Conservation (phyloP, 768 basidiomycete genomes). For the Cubamyces lactineus region DNA sequence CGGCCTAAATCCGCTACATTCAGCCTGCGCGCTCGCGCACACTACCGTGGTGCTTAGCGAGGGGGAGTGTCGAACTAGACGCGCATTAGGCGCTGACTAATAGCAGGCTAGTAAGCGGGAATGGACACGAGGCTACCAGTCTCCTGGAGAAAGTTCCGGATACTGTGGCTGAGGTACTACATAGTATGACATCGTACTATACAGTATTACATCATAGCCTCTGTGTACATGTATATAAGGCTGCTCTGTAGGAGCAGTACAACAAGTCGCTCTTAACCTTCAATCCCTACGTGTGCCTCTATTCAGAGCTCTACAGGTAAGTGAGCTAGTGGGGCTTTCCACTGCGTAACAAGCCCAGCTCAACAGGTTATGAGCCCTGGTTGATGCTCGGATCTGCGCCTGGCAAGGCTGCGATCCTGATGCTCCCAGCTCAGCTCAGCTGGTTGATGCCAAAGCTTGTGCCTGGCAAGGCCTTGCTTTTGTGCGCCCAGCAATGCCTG, state of each 20-base stretch:
- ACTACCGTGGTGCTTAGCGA: too few species aligned
- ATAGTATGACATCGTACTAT: not conserved
- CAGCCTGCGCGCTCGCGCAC: too few species aligned
- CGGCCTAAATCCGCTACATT: too few species aligned
- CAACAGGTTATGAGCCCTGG: slow-evolving; percentile 3
- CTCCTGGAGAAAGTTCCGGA: not conserved
- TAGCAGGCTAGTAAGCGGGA: not conserved
- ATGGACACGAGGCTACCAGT: not conserved
- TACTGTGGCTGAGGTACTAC: not conserved
- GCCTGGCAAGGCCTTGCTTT: not conserved
- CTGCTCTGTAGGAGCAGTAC: not conserved
- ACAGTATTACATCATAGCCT: slow-evolving; percentile 1
- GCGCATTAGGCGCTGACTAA: not conserved
- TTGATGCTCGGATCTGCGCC: slow-evolving; percentile 2
- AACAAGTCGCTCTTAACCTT: slow-evolving; percentile 1
- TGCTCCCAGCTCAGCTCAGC: not conserved
- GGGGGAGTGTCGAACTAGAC: too few species aligned
- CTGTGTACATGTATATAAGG: not conserved
- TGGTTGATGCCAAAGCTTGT: not conserved
- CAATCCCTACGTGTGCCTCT: slow-evolving; percentile 1
- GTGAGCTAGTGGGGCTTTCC: not conserved
- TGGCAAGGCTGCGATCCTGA: not conserved
- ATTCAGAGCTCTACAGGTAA: slow-evolving; percentile 1
- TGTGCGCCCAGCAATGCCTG: not conserved
- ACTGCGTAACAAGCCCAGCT: slow-evolving; percentile 2